Evolutionary conservation across 2,329 filamentous ascomycete species (phyloP), one percentile per base, ranked within the genome.

Genomic region (Pestalotiopsis sp.): DNA sequence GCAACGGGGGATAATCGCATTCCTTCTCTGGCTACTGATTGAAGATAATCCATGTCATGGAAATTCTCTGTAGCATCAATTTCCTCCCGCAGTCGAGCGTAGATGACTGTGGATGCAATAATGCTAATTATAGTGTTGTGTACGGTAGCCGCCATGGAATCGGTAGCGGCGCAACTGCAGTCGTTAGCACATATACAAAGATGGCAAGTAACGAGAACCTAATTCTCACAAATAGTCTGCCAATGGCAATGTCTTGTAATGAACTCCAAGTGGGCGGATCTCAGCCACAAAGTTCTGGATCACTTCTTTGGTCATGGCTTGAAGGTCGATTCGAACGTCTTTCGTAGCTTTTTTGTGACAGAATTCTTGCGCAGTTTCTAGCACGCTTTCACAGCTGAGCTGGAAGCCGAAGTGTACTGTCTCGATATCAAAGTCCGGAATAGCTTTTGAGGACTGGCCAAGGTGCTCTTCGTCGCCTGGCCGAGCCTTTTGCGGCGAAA

Each of bases 11-110:
- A 79, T 31, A 81, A 76, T 1, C 82, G 76, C 7, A 82, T 72
- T 0, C 79, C 81, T 72, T 83, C 82, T 65, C 79, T 80, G 62
- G 83, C 78, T 14, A 80, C 78, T 3, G 81, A 81, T 64, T 79
- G 74, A 1, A 82, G 72, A 66, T 79, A 82, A 0, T 77, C 75
- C 6, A 80, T 67, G 20, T 72, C 71, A 1, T 75, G 58, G 39
- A 72, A 67, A 17, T 62, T 65, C 23, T 60, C 11, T 49, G 36
- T 13, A 58, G 64, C 36, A 69, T 69, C 39, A 36, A 72, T 69
- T 20, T 72, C 71, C 23, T 64, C 38, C 49, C 68, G 67, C 13
- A 72, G 65, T n/a, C 58, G 67, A 12, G 60, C 45, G 14, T 72
- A 72, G 1, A 69, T 66, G 13, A 39, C 41, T 3, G 68, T 66